These are phyloP conservation scores for Quercus engelmannii DNA, from an alignment of 306 rosid genomes.

Conservation along the genomic window DNA sequence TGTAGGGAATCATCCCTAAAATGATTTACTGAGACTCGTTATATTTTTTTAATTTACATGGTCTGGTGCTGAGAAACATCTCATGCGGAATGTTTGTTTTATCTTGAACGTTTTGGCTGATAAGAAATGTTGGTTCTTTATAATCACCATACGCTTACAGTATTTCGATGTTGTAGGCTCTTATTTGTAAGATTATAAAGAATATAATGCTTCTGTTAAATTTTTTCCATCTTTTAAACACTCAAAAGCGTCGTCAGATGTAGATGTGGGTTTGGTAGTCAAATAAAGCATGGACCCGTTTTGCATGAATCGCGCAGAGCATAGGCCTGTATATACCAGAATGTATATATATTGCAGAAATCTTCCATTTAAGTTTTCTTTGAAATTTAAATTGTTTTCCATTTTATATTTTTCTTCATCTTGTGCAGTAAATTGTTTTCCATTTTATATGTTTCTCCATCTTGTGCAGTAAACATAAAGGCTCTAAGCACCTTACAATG, in stretches of 20 bases:
- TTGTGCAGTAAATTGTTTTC: no score
- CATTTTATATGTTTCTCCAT: no score
- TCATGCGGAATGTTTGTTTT: not conserved
- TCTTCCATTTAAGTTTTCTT: no score
- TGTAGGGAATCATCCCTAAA: not conserved
- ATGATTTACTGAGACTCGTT: not conserved
- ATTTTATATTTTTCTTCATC: no score
- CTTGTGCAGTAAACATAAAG: no score
- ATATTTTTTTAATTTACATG: not conserved
- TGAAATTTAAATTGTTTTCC: no score
- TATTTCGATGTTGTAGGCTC: not conserved
- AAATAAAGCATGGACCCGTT: not conserved
- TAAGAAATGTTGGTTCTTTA: not conserved
- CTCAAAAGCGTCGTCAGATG: no score
- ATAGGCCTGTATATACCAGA: no score
- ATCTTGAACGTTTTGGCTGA: not conserved
- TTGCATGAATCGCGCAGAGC: not conserved
- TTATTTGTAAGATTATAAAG: not conserved
- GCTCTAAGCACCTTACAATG: no score
- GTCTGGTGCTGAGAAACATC: not conserved
- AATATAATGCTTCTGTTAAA: not conserved
- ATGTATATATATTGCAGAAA: no score
- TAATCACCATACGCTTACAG: not conserved
- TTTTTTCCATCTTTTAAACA: not conserved
- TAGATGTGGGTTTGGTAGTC: not conserved